Base-by-base conservation (phyloP, 768 basidiomycete species). In the Calvatia gigantea region DNA sequence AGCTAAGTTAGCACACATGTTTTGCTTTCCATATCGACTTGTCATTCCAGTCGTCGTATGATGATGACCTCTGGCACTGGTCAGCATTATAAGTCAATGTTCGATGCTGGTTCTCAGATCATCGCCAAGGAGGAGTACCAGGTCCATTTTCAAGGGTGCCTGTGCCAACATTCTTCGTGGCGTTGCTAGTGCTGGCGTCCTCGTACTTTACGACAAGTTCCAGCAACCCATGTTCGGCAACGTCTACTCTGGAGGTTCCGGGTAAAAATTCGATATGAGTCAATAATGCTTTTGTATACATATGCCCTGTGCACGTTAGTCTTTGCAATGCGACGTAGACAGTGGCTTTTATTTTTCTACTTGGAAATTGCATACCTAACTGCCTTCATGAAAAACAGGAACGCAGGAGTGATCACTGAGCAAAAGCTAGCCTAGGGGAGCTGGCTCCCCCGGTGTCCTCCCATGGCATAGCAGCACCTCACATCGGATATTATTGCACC, bases 11-110 rank as follows among this genome's bases (percentile, higher is more conserved):
- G n/a, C 21, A 21, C n/a, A 31, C 56, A 37, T 53, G 50, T 56
- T 9, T 3, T 48, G 58, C 66, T 41, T 31, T 4, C 38, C 41
- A 52, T 14, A 54, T 23, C 44, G 62, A 59, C 60, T 67, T 19
- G 66, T 64, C 11, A 21, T 43, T 69, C 61, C 65, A 95, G 96
- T 88, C 95, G 97, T 88, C 94, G 97, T 65, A 99, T 99, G 97
- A 99, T 99, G 97, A 98, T 98, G 96, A 98, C 97, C 33, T 98
- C 96, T 21, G 97, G 96, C 65, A 88, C 85, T 66, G 83, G 84
- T 66, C 85, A 89, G 59, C 94, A 98, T 87, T 98, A 98, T 88
- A 96, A 95, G 83, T 92, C 91, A 64, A 98, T 98, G 94, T 89
- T 96, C 74, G 95, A 98, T 68, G 95, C 95, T 69, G 93, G 86